phyloP scores from a whole-genome alignment of 345 rosid genomes.

The Eucalyptus pauciflora region DNA sequence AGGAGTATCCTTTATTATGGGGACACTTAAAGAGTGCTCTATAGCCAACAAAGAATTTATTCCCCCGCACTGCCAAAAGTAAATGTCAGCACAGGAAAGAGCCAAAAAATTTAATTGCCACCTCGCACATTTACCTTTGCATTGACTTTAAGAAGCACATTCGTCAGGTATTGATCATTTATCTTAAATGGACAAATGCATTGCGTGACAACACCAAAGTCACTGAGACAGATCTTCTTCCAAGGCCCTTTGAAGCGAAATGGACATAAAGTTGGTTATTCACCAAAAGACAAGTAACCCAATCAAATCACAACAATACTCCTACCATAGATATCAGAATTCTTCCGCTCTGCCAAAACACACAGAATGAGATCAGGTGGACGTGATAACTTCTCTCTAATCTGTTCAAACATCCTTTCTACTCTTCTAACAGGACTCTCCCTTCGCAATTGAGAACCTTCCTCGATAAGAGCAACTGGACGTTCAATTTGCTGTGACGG shows the following conservation, averaged over 20 bases:
- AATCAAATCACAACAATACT: not conserved
- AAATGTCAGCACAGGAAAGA: not conserved
- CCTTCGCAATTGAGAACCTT: constrained; percentile 43
- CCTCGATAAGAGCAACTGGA: constrained; percentile 66
- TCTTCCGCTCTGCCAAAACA: constrained; percentile 73
- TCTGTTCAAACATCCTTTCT: constrained; percentile 56
- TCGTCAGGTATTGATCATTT: constrained; percentile 78
- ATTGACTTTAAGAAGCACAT: constrained; percentile 82
- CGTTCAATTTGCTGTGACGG: constrained; percentile 48
- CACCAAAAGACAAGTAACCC: not conserved
- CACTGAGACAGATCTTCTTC: constrained; percentile 68
- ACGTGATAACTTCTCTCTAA: constrained; percentile 40
- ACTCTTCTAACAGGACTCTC: constrained; percentile 58
- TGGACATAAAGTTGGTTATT: not conserved
- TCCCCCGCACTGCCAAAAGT: constrained; percentile 65
- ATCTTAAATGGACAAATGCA: constrained; percentile 67
- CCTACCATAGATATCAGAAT: constrained; percentile 72
- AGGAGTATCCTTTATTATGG: constrained; percentile 54
- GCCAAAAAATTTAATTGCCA: not conserved
- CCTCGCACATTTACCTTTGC: constrained; percentile 41
- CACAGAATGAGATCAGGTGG: constrained; percentile 63
- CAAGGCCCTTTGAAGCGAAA: constrained; percentile 43
- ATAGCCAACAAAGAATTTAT: constrained; percentile 75
- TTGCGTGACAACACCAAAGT: constrained; percentile 67
- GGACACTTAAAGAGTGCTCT: constrained; percentile 36